These are phyloP conservation scores for Dioscorea dumetorum DNA, from an alignment of 106 monocot species.

Conservation along the genomic window DNA sequence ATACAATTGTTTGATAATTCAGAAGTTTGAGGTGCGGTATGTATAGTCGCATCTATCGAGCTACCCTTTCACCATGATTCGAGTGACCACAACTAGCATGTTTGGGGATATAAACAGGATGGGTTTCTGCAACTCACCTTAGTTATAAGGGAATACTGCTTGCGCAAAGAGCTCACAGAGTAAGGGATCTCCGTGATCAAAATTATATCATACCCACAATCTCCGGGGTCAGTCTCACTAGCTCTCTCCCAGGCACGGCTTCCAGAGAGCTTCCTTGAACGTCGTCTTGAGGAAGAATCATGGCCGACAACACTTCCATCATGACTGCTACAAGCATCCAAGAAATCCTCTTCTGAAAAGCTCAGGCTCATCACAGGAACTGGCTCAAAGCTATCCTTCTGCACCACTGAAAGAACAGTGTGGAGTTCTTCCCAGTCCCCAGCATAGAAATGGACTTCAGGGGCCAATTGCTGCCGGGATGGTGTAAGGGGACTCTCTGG, in stretches of 20 bases:
- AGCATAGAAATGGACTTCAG: constrained; percentile 79
- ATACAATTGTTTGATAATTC: too few relatives aligned
- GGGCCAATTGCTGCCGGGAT: constrained; percentile 51
- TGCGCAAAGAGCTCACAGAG: constrained; percentile 47
- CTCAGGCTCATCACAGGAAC: constrained; percentile 27
- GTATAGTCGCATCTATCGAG: too few relatives aligned
- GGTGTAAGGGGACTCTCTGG: constrained; percentile 77
- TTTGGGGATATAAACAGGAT: too few relatives aligned
- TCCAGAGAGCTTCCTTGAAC: constrained; percentile 80
- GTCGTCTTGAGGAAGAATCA: constrained; percentile 35
- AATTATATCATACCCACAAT: constrained; percentile 82
- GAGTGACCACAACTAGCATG: too few relatives aligned
- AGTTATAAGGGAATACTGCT: constrained; percentile 64
- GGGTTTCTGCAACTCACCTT: constrained; percentile 48
- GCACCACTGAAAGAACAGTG: constrained; percentile 62
- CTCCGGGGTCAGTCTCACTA: constrained; percentile 40
- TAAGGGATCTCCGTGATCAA: constrained; percentile 61
- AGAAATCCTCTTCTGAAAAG: constrained; percentile 83
- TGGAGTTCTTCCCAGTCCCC: constrained; percentile 83
- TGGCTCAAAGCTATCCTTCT: constrained; percentile 22
- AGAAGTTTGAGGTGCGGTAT: too few relatives aligned
- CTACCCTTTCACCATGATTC: too few relatives aligned
- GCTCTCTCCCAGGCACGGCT: constrained; percentile 97
- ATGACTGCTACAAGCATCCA: constrained; percentile 68
- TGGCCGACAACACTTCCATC: constrained; percentile 53